Evolutionary conservation across 2,329 filamentous ascomycete species (phyloP).

Genomic region (Podosphaera xanthii): DNA sequence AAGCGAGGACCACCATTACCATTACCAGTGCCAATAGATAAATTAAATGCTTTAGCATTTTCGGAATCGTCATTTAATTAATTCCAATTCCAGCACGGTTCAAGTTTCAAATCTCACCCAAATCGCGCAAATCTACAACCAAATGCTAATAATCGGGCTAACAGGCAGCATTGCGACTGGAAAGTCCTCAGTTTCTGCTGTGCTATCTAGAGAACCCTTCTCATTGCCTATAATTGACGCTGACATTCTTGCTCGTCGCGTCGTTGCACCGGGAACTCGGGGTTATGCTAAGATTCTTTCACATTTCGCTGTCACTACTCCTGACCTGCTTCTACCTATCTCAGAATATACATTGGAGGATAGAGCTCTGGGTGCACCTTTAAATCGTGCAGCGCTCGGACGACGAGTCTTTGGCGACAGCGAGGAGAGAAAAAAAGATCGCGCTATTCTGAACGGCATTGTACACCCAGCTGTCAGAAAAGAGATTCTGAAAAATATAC

Average conservation of each 20-base stretch:
- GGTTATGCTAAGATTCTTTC: slow-evolving; percentile 66
- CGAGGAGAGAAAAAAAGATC: slow-evolving; percentile 45
- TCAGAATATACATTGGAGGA: slow-evolving; percentile 29
- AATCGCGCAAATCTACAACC: no score
- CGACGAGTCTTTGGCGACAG: slow-evolving; percentile 65
- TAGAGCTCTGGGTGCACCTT: slow-evolving; percentile 34
- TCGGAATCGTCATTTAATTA: no score
- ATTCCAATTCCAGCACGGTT: no score
- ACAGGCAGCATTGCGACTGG: slow-evolving; percentile 95
- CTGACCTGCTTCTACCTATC: slow-evolving; percentile 53
- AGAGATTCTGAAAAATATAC: slow-evolving; percentile 56
- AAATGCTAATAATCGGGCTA: slow-evolving; percentile 83
- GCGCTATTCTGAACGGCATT: slow-evolving; percentile 63
- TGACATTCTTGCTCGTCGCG: slow-evolving; percentile 74
- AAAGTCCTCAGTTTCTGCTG: slow-evolving; percentile 80
- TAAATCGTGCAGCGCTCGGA: slow-evolving; percentile 74
- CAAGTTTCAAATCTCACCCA: no score
- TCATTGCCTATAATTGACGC: slow-evolving; percentile 82
- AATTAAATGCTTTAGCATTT: no score
- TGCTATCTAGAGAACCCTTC: slow-evolving; percentile 63
- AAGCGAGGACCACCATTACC: no score
- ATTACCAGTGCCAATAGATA: no score
- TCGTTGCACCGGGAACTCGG: slow-evolving; percentile 74
- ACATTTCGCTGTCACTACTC: slow-evolving; percentile 62
- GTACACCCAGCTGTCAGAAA: slow-evolving; percentile 75